Evolutionary conservation across 2,329 filamentous ascomycete species (phyloP).

Genomic region (Atkinsonella texensis): DNA sequence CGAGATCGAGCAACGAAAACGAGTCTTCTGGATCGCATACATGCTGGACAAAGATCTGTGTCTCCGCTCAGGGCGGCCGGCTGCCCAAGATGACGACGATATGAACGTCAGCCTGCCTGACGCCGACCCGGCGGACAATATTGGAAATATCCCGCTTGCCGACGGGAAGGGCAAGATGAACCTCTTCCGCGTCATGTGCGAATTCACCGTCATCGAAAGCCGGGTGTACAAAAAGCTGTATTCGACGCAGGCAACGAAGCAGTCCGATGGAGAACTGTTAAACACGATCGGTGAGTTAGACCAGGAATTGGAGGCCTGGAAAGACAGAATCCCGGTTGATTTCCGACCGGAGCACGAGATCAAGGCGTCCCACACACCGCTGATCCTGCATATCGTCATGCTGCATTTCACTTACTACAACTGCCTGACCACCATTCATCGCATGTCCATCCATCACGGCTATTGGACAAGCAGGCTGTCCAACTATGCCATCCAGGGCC

Average conservation of each 20-base stretch:
- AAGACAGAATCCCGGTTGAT: conserved; percentile 86
- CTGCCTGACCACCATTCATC: conserved; percentile 91
- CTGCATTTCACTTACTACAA: conserved; percentile 98
- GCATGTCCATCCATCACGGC: conserved; percentile 95
- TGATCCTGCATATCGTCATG: conserved; percentile 91
- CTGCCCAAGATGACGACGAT: conserved; percentile 51
- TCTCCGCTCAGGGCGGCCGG: conserved; percentile 45
- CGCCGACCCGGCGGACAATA: conserved; percentile 79
- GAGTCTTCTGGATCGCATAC: conserved; percentile 56
- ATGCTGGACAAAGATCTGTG: conserved; percentile 53
- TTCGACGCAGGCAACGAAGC: conserved; percentile 80
- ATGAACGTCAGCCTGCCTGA: conserved; percentile 96
- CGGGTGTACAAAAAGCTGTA: conserved; percentile 90
- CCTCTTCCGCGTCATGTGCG: conserved; percentile 84
- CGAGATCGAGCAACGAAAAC: conserved; percentile 77
- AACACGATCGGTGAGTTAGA: conserved; percentile 95
- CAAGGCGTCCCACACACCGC: conserved; percentile 77
- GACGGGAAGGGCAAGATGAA: conserved; percentile 91
- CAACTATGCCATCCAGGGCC: conserved; percentile 87
- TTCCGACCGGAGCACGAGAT: conserved; percentile 98
- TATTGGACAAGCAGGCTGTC: conserved; percentile 95
- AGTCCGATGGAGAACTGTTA: conserved; percentile 82
- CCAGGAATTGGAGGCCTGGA: conserved; percentile 83
- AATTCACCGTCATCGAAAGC: conserved; percentile 83
- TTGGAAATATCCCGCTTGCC: conserved; percentile 83